Evolutionary conservation across 2,329 filamentous ascomycete genomes (phyloP), one percentile per base, ranked within the genome.

Genomic region (Epichloe brachyelytri): DNA sequence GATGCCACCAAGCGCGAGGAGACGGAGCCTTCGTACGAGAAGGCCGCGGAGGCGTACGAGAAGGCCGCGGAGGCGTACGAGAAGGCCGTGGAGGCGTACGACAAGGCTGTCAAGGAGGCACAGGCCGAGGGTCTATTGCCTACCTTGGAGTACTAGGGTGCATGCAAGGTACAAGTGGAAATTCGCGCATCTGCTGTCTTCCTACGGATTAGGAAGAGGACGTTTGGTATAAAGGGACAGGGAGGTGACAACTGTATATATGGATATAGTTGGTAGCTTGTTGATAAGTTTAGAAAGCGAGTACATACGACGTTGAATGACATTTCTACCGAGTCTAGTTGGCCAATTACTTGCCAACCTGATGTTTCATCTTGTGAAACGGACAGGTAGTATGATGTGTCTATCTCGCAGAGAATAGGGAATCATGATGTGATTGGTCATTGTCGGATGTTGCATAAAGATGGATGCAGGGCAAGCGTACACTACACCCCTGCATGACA

Each of bases 1-100:
- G 62, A 64, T 52, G 64, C 62, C 20, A 62, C 60, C 0, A 64
- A 63, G 55, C 51, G 61, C 12, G 60, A 62, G 1, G 61, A 58
- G 1, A 54, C 63, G 1, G 61, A 57, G 1, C 54, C 64, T 3
- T 54, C 63, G 2, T 70, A 70, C 47, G 62, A 68, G 48, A 58
- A 63, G 48, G 65, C 63, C 53, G 47, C 70, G 5, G 63, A 56
- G 3, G 55, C 63, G 20, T 70, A 69, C 51, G 56, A 69, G 34
- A 48, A 61, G 50, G 59, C 64, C n/a, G n/a, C n/a, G n/a, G n/a
- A 63, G 48, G 65, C 63, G 2, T 70, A 70, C 47, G 62, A 68
- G 48, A 58, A 63, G 48, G 65, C 63, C 53, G 47, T 70, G 5
- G 63, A 56, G 3, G 55, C 63, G 20, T 70, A 69, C 51, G 56